These are phyloP conservation scores for Sphaerosporella brunnea DNA, from an alignment of 495 filamentous ascomycete genomes.

Conservation along the genomic window DNA sequence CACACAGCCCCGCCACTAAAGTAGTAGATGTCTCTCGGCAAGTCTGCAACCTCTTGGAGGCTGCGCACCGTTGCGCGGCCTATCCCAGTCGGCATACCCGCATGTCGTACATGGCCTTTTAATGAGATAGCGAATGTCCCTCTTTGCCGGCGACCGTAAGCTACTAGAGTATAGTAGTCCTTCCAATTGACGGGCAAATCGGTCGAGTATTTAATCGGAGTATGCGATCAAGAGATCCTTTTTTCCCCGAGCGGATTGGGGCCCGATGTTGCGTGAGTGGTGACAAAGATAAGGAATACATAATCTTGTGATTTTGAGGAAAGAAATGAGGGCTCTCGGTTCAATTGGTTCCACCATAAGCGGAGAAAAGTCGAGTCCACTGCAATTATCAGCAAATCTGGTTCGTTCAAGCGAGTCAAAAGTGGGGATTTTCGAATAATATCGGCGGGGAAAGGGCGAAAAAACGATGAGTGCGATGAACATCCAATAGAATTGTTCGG, in stretches of 20 bases:
- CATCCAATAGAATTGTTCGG: background rate
- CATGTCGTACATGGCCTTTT: background rate
- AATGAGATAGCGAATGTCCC: no score
- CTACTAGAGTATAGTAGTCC: no score
- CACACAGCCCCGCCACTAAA: no score
- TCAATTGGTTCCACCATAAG: background rate
- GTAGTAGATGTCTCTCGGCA: constrained; percentile 2
- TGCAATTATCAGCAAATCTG: constrained; percentile 7
- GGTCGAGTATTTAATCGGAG: no score
- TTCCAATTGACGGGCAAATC: no score
- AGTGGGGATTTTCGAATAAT: constrained; percentile 3
- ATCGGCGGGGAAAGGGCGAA: background rate
- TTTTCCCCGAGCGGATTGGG: background rate
- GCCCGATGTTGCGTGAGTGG: background rate
- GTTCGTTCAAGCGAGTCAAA: constrained; percentile 7
- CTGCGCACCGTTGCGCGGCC: background rate
- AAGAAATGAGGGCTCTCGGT: background rate
- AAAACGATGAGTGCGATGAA: background rate
- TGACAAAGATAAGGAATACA: background rate
- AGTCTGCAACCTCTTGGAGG: constrained; percentile 1
- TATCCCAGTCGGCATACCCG: background rate
- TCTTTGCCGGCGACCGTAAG: no score
- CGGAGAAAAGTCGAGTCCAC: background rate
- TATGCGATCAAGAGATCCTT: no score
- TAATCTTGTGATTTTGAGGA: background rate